Evolutionary conservation across 768 basidiomycete species (phyloP), one percentile per base, ranked within the genome.

Genomic region (Paxillus rubicundulus): DNA sequence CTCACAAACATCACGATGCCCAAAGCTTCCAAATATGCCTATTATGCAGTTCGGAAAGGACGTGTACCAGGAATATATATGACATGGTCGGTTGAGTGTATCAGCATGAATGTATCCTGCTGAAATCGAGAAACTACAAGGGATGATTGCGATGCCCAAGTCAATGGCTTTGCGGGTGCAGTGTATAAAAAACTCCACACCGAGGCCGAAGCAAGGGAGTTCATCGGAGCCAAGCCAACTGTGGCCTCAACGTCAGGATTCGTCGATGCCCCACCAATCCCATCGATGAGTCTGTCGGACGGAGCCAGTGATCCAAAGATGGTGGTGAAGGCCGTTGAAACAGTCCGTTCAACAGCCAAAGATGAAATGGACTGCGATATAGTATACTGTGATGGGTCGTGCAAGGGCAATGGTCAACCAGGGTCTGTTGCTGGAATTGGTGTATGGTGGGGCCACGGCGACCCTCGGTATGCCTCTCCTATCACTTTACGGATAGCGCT

Each of bases 351-450:
- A 17, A 56, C 55, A 21, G 49, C 64, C 1, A 49, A 56, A 10
- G 67, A 74, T 21, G 70, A 67, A 50, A 45, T 36, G 2, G 65
- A 62, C 3, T 71, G 66, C 59, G 66, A 72, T 38, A 72, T 87
- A 12, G 93, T 93, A 1, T 96, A 91, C 60, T 86, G 80, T 17
- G 95, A 98, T 67, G 95, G 95, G 10, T 87, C 92, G 6, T 93
- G 92, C 57, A 82, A 81, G 61, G 82, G 85, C 2, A 98, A 98
- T 63, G 95, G 95, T 0, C 71, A 83, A 62, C 28, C 27, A 3
- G 82, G 78, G 1, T 78, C 88, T 0, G 57, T 80, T 38, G 95
- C 92, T 1, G 95, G 95, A 1, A 70, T 93, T 39, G 95, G 95
- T 0, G 90, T 98, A 1, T 98, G 85, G 83, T 98, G 90, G 89